phyloP scores from a whole-genome alignment of 2,329 filamentous ascomycete species.

The Verruconis gallopava region DNA sequence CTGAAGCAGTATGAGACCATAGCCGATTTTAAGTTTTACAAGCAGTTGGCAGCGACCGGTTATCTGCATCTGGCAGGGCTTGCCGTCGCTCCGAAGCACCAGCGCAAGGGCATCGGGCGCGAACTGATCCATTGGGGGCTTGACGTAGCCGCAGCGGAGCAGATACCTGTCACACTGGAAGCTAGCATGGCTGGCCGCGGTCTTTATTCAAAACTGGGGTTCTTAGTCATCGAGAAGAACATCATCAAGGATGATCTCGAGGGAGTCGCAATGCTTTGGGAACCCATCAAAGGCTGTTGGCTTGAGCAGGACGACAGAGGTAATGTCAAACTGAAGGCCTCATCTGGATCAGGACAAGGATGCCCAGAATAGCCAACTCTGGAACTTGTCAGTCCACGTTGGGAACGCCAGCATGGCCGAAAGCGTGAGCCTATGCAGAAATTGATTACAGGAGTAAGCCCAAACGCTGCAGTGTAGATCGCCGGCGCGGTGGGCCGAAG shows the following conservation, averaged over 20 bases:
- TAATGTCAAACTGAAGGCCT: background rate
- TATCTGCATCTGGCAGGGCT: constrained; percentile 1
- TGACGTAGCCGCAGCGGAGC: background rate
- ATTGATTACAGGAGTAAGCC: background rate
- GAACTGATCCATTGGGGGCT: background rate
- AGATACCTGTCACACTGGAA: constrained; percentile 3
- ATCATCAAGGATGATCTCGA: background rate
- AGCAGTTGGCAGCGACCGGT: background rate
- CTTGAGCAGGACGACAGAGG: background rate
- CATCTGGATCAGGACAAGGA: too few species aligned
- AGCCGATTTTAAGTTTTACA: background rate
- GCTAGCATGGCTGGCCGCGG: background rate
- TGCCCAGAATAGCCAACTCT: too few species aligned
- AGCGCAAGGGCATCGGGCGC: background rate
- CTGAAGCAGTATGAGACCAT: background rate
- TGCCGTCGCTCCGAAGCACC: background rate
- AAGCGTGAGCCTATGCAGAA: background rate
- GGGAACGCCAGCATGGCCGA: too few species aligned
- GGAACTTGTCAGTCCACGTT: too few species aligned
- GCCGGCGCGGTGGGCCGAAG: too few species aligned
- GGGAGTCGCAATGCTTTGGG: background rate
- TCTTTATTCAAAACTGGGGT: background rate
- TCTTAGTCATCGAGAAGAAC: background rate
- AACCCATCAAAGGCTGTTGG: background rate
- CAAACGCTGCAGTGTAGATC: background rate